phyloP scores from a whole-genome alignment of 768 basidiomycete species.

The Scleroderma citrinum region DNA sequence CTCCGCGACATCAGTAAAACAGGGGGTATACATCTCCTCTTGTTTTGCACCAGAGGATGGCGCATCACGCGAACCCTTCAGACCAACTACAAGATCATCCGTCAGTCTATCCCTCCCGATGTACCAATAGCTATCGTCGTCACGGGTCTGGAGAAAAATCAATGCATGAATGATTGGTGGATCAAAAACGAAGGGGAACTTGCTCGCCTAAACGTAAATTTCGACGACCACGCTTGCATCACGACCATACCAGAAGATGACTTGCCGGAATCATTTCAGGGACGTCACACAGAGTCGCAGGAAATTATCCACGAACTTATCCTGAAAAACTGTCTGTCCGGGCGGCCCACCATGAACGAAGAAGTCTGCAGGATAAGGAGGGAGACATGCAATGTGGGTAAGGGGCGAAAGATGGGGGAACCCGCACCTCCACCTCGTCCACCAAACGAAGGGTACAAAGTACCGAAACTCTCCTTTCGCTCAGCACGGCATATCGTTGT shows the following conservation, averaged over 20 bases:
- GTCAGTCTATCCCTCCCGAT: slow-evolving; percentile 23
- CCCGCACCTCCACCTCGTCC: not conserved
- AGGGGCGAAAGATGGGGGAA: not conserved
- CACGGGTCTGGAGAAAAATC: slow-evolving; percentile 29
- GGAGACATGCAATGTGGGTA: not conserved
- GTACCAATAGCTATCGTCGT: slow-evolving; percentile 29
- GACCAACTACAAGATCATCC: slow-evolving; percentile 27
- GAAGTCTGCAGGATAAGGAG: not conserved
- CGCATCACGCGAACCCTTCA: slow-evolving; percentile 21
- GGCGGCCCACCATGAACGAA: not conserved
- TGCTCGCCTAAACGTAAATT: slow-evolving; percentile 22
- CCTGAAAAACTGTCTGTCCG: not conserved
- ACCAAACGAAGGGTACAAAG: not conserved
- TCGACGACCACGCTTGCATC: slow-evolving; percentile 35
- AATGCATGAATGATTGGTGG: not conserved
- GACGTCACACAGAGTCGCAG: slow-evolving; percentile 10
- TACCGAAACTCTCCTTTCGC: not conserved
- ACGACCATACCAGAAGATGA: slow-evolving; percentile 18
- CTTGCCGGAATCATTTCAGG: not conserved
- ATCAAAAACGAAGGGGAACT: slow-evolving; percentile 22
- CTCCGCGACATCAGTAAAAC: slow-evolving; percentile 25
- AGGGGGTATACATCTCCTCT: slow-evolving; percentile 26
- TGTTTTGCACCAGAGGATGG: slow-evolving; percentile 32
- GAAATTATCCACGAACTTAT: slow-evolving; percentile 12
- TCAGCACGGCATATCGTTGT: slow-evolving; percentile 3